Evolutionary conservation across 805 yeast genomes (phyloP), one percentile per base, ranked within the genome.

Genomic region (Cyberlindnera mrakii): DNA sequence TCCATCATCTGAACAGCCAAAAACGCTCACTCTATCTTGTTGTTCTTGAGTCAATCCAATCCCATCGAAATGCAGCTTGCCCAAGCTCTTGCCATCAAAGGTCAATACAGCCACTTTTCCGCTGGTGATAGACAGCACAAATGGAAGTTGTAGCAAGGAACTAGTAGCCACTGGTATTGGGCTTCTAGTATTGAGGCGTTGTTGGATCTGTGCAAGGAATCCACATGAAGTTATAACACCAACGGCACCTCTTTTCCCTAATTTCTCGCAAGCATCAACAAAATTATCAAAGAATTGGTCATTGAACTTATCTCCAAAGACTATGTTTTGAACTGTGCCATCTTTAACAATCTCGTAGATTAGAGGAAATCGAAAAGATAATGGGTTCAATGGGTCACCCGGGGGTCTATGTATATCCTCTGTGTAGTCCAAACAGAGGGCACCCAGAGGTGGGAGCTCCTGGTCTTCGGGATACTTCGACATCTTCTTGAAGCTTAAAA

Each of bases 191-290:
- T 56, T 48, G 7, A 63, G 29, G 15, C 58, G 47, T 10, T 47
- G 27, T 36, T 64, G 67, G 16, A 58, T 48, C 33, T 59, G 62
- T 2, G 66, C 64, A 4, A 64, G 50, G 44, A 64, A 64, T 11
- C 67, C 68, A 50, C 68, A 64, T 3, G 67, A 60, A 5, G 67
- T 62, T 18, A 61, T 56, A 13, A 61, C 48, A 15, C 66, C 68
- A 41, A 60, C 46, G 8, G 65, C 65, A 9, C 69, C 69, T 33
- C 55, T 52, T 0, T 51, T 49, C 13, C 53, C 55, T 11, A 63
- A 42, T n/a, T 43, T 48, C 15, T 52, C 37, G 27, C 60, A 56
- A 5, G 62, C 62, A 17, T 55, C 57, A 25, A 54, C 53, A 47
- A 59, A 61, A 2, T 41, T 38, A n/a, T 60, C 52, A 1, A 63